Evolutionary conservation across 2,329 filamentous ascomycete genomes (phyloP).

Genomic region (Aschersonia sp.): DNA sequence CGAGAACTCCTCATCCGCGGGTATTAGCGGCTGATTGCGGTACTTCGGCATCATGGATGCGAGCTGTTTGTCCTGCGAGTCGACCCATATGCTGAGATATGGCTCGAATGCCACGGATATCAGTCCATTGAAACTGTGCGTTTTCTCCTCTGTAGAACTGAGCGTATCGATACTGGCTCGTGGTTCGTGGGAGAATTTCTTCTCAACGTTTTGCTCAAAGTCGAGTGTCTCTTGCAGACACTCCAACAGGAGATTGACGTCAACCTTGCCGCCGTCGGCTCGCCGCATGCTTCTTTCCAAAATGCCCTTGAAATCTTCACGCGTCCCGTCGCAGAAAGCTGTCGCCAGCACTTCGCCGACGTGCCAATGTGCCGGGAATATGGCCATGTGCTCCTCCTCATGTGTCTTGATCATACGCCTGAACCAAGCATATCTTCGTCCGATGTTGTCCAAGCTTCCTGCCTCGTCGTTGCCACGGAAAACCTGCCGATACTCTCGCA

Average conservation of each 20-base stretch:
- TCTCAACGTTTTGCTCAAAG: constrained; percentile 86
- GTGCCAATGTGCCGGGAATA: constrained; percentile 80
- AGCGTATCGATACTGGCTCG: constrained; percentile 83
- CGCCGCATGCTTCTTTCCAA: constrained; percentile 75
- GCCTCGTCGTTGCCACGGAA: constrained; percentile 96
- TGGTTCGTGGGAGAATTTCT: constrained; percentile 58
- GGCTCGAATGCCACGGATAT: constrained; percentile 97
- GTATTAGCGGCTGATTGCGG: constrained; percentile 64
- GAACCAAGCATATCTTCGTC: constrained; percentile 90
- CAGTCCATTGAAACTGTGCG: constrained; percentile 69
- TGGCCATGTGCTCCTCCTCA: constrained; percentile 76
- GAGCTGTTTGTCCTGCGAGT: constrained; percentile 84
- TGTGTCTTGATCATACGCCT: constrained; percentile 90
- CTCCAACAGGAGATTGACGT: constrained; percentile 77
- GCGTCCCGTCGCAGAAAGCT: constrained; percentile 86
- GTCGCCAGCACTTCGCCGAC: constrained; percentile 83
- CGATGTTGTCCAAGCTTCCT: constrained; percentile 91
- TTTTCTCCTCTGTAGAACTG: constrained; percentile 60
- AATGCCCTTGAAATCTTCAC: constrained; percentile 90
- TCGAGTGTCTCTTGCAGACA: constrained; percentile 93
- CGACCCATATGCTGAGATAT: constrained; percentile 92
- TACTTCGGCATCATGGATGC: constrained; percentile 77
- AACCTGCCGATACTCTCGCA: constrained; percentile 88
- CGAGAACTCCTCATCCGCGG: constrained; percentile 82
- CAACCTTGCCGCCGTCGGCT: constrained; percentile 61